phyloP scores from a whole-genome alignment of 2,329 filamentous ascomycete genomes.

The Verticillium longisporum region DNA sequence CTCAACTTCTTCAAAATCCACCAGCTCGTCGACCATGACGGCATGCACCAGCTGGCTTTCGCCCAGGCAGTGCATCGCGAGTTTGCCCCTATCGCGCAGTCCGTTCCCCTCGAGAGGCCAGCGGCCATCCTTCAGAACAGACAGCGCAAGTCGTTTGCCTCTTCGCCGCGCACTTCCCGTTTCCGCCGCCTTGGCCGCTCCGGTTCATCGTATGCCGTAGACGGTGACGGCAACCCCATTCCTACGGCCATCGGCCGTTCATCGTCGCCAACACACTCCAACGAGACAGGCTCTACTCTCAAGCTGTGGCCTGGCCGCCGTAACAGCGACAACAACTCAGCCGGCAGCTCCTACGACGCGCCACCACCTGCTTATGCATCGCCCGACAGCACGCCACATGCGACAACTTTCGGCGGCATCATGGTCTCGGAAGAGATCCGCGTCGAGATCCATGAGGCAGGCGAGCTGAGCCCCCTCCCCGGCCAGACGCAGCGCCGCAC shows the following conservation, averaged over 20 bases:
- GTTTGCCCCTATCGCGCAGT: constrained; percentile 41
- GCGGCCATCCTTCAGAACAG: constrained; percentile 9
- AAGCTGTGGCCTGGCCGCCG: constrained; percentile 21
- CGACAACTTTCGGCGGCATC: constrained; percentile 43
- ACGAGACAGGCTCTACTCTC: constrained; percentile 23
- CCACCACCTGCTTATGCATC: constrained; percentile 7
- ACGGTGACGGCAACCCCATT: constrained; percentile 21
- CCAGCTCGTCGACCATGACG: constrained; percentile 52
- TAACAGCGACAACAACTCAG: constrained; percentile 9
- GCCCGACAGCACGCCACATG: constrained; percentile 9
- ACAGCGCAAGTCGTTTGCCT: constrained; percentile 2
- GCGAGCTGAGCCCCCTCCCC: neutral
- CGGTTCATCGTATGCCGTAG: constrained; percentile 13
- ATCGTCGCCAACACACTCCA: constrained; percentile 16
- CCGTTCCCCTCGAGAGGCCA: constrained; percentile 14
- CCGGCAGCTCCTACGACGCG: constrained; percentile 6
- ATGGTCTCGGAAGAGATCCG: constrained; percentile 57
- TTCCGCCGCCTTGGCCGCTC: constrained; percentile 4
- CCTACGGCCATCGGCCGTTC: constrained; percentile 16
- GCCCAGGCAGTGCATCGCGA: constrained; percentile 54
- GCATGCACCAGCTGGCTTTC: constrained; percentile 51
- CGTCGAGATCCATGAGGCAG: constrained; percentile 35
- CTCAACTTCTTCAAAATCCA: constrained; percentile 60
- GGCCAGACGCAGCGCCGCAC: neutral
- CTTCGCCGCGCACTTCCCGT: constrained; percentile 3